These are phyloP conservation scores for Sporothrix protearum DNA, from an alignment of 2,329 filamentous ascomycete genomes.

Conservation along the genomic window DNA sequence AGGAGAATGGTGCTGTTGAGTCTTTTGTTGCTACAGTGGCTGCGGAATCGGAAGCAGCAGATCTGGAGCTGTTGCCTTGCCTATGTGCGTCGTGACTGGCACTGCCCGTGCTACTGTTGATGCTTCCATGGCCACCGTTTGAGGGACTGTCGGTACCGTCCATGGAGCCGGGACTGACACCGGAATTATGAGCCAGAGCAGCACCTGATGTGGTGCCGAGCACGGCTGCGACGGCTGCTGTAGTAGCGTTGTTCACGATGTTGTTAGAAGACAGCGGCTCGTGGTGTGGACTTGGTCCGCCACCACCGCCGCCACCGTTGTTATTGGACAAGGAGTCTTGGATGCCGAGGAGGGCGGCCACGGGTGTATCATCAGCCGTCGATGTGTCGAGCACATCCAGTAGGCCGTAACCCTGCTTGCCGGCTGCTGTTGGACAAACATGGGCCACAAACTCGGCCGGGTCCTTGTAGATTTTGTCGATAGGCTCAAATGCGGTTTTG, in stretches of 20 bases:
- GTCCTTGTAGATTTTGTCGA: neutral
- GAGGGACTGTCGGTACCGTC: conserved; percentile 25
- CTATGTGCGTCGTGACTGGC: neutral
- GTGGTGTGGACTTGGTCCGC: neutral
- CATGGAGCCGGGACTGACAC: conserved; percentile 2
- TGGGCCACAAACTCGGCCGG: conserved; percentile 19
- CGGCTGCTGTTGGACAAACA: conserved; percentile 21
- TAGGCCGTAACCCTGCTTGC: conserved; percentile 26
- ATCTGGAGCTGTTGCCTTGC: neutral
- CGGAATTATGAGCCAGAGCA: neutral
- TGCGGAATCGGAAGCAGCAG: neutral
- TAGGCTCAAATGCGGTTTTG: neutral
- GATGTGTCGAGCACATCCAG: conserved; percentile 34
- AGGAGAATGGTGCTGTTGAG: neutral
- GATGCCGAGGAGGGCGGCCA: conserved; percentile 34
- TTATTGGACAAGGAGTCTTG: conserved; percentile 27
- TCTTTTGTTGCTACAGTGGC: neutral
- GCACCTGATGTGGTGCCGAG: neutral
- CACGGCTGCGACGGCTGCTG: neutral
- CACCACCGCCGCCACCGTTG: conserved; percentile 10
- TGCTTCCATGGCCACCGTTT: neutral
- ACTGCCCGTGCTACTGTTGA: neutral
- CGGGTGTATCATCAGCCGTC: conserved; percentile 33
- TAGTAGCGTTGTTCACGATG: neutral
- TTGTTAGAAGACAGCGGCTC: neutral